Conservation (phyloP, 305 asterid genomes). For the Fraxinus platypoda region DNA sequence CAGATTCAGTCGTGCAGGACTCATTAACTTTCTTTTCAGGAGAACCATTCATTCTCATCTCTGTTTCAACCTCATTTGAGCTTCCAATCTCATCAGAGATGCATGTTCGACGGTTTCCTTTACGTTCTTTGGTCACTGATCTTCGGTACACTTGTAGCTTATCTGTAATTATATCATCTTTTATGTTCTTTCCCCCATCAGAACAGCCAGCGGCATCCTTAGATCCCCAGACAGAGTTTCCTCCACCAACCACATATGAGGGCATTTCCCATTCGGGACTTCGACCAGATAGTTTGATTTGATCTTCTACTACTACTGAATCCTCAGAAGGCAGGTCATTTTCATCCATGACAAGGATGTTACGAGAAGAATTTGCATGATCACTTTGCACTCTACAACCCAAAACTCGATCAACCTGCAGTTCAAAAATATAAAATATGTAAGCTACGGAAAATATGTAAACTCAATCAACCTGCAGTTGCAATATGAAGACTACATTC, state of each 20-base stretch:
- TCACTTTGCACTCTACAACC: constrained; percentile 42
- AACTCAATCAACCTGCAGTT: neutral
- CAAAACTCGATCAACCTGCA: constrained; percentile 48
- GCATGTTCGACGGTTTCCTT: constrained; percentile 10
- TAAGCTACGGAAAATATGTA: neutral
- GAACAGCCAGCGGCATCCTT: constrained; percentile 44
- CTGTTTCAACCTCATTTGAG: constrained; percentile 40
- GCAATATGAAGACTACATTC: neutral
- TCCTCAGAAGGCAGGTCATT: constrained; percentile 25
- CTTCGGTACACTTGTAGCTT: constrained; percentile 57
- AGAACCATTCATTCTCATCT: constrained; percentile 21
- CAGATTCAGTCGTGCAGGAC: constrained; percentile 34
- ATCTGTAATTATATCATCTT: constrained; percentile 37
- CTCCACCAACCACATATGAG: constrained; percentile 33
- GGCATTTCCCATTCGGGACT: constrained; percentile 38
- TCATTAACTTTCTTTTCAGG: constrained; percentile 43
- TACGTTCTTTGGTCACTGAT: constrained; percentile 50
- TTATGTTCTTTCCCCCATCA: constrained; percentile 37
- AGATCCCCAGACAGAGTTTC: constrained; percentile 36
- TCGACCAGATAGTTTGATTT: constrained; percentile 29
- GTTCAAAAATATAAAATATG: neutral
- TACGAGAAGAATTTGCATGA: constrained; percentile 13
- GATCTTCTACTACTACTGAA: constrained; percentile 42
- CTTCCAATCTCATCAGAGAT: constrained; percentile 44
- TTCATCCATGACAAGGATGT: constrained; percentile 22